Percentiles rank a stretch among this genome's conserved stretches.
phyloP scores from a whole-genome alignment of 495 filamentous ascomycete genomes.

The Polyplosphaeria fusca region DNA sequence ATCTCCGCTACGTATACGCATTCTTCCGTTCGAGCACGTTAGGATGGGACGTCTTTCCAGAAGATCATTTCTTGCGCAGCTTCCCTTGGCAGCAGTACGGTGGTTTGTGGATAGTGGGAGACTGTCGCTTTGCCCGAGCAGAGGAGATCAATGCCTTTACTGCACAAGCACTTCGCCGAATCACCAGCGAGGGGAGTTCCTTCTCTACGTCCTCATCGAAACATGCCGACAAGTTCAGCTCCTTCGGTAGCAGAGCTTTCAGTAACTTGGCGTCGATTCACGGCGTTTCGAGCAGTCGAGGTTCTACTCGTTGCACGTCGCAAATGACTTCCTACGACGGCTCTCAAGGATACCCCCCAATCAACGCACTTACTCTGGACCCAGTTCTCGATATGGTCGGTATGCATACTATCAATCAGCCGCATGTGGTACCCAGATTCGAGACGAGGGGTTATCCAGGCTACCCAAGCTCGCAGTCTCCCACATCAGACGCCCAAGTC shows the following conservation, averaged over 20 bases:
- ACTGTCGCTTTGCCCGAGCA: constrained; percentile 24
- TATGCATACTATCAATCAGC: constrained; percentile 21
- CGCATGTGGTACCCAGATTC: too few relatives aligned
- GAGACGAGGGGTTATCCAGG: constrained; percentile 3
- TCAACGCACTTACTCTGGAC: background rate
- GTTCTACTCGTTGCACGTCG: too few relatives aligned
- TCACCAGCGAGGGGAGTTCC: constrained; percentile 24
- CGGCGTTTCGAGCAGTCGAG: too few relatives aligned
- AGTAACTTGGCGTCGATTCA: too few relatives aligned
- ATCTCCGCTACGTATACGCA: constrained; percentile 30
- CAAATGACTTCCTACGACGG: too few relatives aligned
- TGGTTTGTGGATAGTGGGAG: constrained; percentile 30
- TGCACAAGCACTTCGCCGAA: constrained; percentile 26
- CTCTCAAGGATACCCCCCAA: too few relatives aligned
- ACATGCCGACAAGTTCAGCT: background rate
- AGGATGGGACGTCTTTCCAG: constrained; percentile 33
- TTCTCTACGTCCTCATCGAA: background rate
- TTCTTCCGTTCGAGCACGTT: constrained; percentile 33
- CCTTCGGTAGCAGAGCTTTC: too few relatives aligned
- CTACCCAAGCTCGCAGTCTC: constrained; percentile 15
- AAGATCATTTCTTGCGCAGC: constrained; percentile 32
- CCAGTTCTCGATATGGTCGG: constrained; percentile 17
- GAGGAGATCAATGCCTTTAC: constrained; percentile 20
- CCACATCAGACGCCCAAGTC: constrained; percentile 9
- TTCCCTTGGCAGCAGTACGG: constrained; percentile 34